Percentiles rank a stretch among this genome's conserved stretches.
These are phyloP conservation scores for Lizonia empirigonia DNA, from an alignment of 2,329 filamentous ascomycete species.

Conservation along the genomic window DNA sequence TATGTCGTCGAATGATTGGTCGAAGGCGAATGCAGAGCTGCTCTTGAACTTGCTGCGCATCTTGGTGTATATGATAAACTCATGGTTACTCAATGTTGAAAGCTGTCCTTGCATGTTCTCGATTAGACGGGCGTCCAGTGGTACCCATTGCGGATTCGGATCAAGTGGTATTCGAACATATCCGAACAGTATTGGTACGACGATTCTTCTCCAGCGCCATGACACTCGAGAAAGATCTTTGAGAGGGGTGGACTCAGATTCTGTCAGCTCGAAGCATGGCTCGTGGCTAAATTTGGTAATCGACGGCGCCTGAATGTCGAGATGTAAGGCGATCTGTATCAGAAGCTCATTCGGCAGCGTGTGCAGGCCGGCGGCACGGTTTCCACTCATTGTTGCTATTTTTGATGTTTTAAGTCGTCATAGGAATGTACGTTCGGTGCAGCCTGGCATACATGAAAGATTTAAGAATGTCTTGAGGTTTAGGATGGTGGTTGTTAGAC, in stretches of 20 bases:
- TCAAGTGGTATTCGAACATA: slow-evolving; percentile 37
- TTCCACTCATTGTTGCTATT: not conserved
- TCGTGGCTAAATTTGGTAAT: slow-evolving; percentile 41
- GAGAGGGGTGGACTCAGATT: slow-evolving; percentile 27
- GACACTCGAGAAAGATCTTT: slow-evolving; percentile 44
- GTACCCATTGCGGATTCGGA: slow-evolving; percentile 40
- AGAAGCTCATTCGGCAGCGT: slow-evolving; percentile 45
- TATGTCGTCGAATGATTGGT: slow-evolving; percentile 39
- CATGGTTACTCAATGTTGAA: slow-evolving; percentile 39
- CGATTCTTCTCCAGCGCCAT: slow-evolving; percentile 40
- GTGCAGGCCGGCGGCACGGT: slow-evolving; percentile 23
- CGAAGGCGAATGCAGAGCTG: slow-evolving; percentile 35
- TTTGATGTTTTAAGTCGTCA: not conserved
- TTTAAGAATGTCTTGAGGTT: not conserved
- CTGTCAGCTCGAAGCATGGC: slow-evolving; percentile 35
- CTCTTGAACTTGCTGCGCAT: slow-evolving; percentile 44
- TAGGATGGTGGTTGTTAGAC: not conserved
- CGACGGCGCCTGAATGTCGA: slow-evolving; percentile 42
- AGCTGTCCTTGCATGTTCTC: slow-evolving; percentile 43
- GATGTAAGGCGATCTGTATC: slow-evolving; percentile 41
- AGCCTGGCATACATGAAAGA: not conserved
- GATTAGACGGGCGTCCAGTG: slow-evolving; percentile 41
- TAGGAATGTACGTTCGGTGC: not conserved
- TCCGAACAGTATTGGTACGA: slow-evolving; percentile 41
- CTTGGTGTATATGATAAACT: slow-evolving; percentile 40